Evolutionary conservation across 805 yeast genomes (phyloP).

Genomic region (Grigorovia humatica): DNA sequence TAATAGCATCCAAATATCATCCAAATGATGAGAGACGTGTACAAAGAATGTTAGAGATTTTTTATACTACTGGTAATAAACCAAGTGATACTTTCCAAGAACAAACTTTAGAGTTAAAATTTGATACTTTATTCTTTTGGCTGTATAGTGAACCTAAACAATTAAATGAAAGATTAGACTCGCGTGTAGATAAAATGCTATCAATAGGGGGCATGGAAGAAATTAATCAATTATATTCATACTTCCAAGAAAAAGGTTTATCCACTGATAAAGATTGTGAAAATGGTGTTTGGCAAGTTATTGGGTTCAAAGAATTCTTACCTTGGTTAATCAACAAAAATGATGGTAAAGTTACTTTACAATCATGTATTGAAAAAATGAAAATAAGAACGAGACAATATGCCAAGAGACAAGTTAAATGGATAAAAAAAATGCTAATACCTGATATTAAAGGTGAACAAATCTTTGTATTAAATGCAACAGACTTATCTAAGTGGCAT

Average conservation of each 20-base stretch:
- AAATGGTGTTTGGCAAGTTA: constrained; percentile 85
- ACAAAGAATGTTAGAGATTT: constrained; percentile 72
- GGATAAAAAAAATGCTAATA: constrained; percentile 69
- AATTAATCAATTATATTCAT: constrained; percentile 45
- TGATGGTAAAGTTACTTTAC: constrained; percentile 20
- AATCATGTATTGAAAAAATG: constrained; percentile 59
- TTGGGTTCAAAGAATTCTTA: constrained; percentile 83
- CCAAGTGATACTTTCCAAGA: constrained; percentile 62
- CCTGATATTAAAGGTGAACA: constrained; percentile 49
- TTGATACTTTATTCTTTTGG: constrained; percentile 70
- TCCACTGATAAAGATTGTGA: constrained; percentile 37
- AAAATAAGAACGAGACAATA: constrained; percentile 75
- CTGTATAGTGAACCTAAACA: constrained; percentile 53
- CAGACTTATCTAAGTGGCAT: constrained; percentile 57
- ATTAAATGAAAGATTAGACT: constrained; percentile 56
- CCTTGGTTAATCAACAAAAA: constrained; percentile 44
- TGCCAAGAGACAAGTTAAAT: constrained; percentile 79
- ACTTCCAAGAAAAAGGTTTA: constrained; percentile 27
- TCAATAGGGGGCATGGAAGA: constrained; percentile 59
- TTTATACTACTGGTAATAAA: constrained; percentile 48
- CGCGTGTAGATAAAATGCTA: constrained; percentile 79
- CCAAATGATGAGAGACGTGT: constrained; percentile 81
- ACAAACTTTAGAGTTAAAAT: constrained; percentile 51
- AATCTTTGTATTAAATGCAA: constrained; percentile 63
- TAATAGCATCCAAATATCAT: constrained; percentile 71